Evolutionary conservation across 169 alveolate species (phyloP).

Genomic region (Ichthyophthirius multifiliis): DNA sequence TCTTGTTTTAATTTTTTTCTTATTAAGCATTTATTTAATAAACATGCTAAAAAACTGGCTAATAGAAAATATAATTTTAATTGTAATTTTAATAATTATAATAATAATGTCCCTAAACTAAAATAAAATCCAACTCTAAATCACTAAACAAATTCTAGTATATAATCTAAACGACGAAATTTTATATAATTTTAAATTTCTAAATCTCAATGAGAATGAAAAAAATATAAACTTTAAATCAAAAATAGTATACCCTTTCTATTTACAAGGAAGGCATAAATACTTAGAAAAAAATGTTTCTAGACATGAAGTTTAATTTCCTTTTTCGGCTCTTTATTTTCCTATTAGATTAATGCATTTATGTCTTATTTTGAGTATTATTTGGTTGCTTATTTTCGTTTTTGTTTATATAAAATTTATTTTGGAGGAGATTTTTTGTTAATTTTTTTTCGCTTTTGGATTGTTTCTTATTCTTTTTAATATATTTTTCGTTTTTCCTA

Average conservation of each 20-base stretch:
- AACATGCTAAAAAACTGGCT: neutral
- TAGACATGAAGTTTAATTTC: neutral
- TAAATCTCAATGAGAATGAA: neutral
- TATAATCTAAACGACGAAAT: neutral
- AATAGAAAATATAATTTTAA: neutral
- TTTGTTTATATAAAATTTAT: neutral
- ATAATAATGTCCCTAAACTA: neutral
- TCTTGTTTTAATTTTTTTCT: neutral
- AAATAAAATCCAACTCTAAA: neutral
- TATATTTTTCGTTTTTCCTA: neutral
- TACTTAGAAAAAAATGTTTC: neutral
- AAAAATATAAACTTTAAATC: neutral
- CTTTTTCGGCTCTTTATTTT: neutral
- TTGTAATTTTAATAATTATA: neutral
- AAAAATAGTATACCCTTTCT: neutral
- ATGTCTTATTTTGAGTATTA: neutral
- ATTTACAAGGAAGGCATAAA: neutral
- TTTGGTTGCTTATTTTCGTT: neutral
- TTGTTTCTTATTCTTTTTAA: neutral
- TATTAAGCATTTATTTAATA: neutral
- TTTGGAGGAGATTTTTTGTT: neutral
- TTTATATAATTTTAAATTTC: neutral
- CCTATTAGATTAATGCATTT: neutral
- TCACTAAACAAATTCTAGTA: neutral
- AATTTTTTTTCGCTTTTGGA: neutral